Conservation (phyloP, 306 rosid genomes). For the Medicago truncatula region DNA sequence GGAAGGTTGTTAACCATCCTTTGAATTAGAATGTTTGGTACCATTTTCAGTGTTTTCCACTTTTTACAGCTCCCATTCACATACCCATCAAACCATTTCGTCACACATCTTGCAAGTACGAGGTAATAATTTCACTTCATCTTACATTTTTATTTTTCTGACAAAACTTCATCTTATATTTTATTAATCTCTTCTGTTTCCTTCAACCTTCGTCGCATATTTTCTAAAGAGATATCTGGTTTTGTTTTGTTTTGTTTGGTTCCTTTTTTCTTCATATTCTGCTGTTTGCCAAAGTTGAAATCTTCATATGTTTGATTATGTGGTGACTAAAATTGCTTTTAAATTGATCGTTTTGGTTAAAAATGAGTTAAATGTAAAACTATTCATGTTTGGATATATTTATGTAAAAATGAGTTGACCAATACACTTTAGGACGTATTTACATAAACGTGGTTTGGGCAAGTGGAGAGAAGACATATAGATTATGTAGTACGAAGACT, state of each 20-base stretch:
- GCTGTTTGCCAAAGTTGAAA: conserved; percentile 15
- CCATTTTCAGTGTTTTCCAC: not conserved
- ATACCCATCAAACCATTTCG: conserved; percentile 26
- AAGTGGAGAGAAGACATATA: no score
- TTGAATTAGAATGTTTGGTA: conserved; percentile 38
- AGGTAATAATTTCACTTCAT: conserved; percentile 43
- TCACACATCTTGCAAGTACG: conserved; percentile 1
- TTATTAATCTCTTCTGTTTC: conserved; percentile 20
- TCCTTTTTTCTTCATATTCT: not conserved
- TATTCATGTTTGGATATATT: not conserved
- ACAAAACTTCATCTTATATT: no score
- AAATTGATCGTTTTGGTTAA: not conserved
- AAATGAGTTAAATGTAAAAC: not conserved
- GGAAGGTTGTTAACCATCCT: not conserved
- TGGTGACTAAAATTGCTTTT: not conserved
- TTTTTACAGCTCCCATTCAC: no score
- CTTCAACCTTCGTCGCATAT: conserved; percentile 6
- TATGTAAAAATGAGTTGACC: no score
- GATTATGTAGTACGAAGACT: no score
- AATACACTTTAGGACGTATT: no score
- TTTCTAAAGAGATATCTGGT: conserved; percentile 1
- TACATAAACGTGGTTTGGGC: no score
- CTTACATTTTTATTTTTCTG: no score
- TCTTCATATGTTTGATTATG: not conserved
- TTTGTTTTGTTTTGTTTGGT: not conserved